Conservation (phyloP, 441 rosid genomes). For the Rhodomyrtus psidioides region DNA sequence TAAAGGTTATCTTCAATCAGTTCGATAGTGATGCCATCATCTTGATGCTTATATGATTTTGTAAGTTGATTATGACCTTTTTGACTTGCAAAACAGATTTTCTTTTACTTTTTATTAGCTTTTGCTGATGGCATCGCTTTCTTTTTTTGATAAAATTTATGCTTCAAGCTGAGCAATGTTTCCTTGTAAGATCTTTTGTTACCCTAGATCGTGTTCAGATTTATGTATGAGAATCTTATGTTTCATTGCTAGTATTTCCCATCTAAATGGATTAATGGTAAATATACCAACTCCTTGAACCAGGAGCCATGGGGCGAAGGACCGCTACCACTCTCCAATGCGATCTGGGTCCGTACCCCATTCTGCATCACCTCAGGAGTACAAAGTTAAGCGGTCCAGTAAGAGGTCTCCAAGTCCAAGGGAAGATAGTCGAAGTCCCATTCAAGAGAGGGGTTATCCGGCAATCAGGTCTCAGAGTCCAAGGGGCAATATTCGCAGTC, state of each 20-base stretch:
- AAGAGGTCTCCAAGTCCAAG: constrained; percentile 40
- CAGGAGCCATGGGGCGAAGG: constrained; percentile 36
- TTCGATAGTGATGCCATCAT: constrained; percentile 14
- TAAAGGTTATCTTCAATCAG: constrained; percentile 32
- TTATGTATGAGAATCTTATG: not conserved
- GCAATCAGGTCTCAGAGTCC: constrained; percentile 45
- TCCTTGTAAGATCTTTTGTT: not conserved
- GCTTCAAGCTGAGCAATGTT: not conserved
- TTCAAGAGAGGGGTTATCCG: constrained; percentile 27
- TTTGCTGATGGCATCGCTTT: constrained; percentile 6
- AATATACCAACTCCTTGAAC: not conserved
- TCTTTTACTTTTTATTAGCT: not conserved
- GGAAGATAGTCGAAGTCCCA: constrained; percentile 34
- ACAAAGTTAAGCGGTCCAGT: constrained; percentile 27
- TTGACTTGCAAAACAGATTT: not conserved
- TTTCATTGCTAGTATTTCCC: not conserved
- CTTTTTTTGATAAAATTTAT: not conserved
- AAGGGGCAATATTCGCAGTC: constrained; percentile 20
- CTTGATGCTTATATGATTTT: constrained; percentile 10
- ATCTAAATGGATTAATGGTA: not conserved
- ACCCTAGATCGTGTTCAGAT: not conserved
- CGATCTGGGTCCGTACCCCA: constrained; percentile 48
- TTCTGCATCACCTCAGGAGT: constrained; percentile 48
- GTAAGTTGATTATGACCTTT: not conserved
- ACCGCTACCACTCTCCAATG: constrained; percentile 35